Evolutionary conservation across 257 asterid genomes (phyloP).

Genomic region (Jacaranda copaia): DNA sequence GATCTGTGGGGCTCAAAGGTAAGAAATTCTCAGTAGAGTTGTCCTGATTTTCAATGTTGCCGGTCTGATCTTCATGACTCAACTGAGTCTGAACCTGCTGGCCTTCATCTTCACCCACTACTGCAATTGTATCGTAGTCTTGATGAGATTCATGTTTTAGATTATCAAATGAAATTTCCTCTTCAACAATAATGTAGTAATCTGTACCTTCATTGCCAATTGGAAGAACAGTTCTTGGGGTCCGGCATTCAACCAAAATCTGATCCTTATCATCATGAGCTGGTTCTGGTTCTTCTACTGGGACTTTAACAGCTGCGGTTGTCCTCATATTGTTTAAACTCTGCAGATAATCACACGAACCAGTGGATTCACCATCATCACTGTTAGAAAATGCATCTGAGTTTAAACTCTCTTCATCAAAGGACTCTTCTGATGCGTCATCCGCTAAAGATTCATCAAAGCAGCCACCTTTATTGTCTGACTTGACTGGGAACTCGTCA

Average conservation of each 20-base stretch:
- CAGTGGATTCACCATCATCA: slow-evolving; percentile 40
- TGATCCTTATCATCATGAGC: background rate
- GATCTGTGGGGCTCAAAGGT: slow-evolving; percentile 6
- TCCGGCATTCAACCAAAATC: too few relatives aligned
- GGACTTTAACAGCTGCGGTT: background rate
- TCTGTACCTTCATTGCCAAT: too few relatives aligned
- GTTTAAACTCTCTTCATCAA: slow-evolving; percentile 44
- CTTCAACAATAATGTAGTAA: too few relatives aligned
- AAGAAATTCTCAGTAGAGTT: slow-evolving; percentile 9
- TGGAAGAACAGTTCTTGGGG: too few relatives aligned
- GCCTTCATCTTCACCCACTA: background rate
- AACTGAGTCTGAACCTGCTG: slow-evolving; percentile 7
- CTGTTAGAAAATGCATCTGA: slow-evolving; percentile 43
- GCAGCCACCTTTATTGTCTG: slow-evolving; percentile 32
- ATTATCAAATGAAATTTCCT: too few relatives aligned
- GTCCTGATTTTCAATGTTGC: background rate
- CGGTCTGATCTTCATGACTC: slow-evolving; percentile 19
- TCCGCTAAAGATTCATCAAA: slow-evolving; percentile 43
- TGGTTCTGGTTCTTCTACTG: slow-evolving; percentile 32
- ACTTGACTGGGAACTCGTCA: slow-evolving; percentile 28
- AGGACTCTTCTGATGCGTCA: slow-evolving; percentile 42
- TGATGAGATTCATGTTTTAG: too few relatives aligned
- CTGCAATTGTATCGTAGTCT: too few relatives aligned
- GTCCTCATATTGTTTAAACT: background rate
- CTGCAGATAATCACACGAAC: slow-evolving; percentile 30